A percentile compares a stretch with the other conserved stretches of the same genome.
phyloP scores from a whole-genome alignment of 495 filamentous ascomycete species.

The Aspergillus leporis region DNA sequence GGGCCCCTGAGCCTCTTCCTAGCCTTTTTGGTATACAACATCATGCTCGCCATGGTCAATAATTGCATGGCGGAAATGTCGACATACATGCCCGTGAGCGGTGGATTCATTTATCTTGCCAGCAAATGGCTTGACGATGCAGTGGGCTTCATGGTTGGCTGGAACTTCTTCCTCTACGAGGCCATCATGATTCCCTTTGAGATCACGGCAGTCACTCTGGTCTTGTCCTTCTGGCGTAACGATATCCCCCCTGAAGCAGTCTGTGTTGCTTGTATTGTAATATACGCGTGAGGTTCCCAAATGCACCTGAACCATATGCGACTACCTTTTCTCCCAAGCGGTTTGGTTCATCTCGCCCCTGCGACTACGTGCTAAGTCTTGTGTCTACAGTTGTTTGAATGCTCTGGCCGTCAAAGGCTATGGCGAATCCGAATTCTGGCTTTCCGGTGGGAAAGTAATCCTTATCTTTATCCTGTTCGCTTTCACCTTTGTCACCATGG shows the following conservation, averaged over 20 bases:
- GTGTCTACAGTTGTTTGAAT: conserved; percentile 18
- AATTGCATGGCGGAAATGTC: conserved; percentile 46
- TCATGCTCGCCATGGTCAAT: conserved; percentile 35
- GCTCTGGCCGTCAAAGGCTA: conserved; percentile 61
- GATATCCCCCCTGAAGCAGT: conserved; percentile 63
- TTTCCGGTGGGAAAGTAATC: conserved; percentile 65
- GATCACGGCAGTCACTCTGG: conserved; percentile 66
- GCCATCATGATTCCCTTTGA: conserved; percentile 71
- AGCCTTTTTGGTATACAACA: conserved; percentile 24
- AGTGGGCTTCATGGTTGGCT: conserved; percentile 53
- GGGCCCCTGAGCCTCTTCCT: conserved; percentile 1
- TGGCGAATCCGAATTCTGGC: conserved; percentile 68
- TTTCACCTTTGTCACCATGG: conserved; percentile 54
- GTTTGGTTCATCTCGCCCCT: conserved; percentile 34
- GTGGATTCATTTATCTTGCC: conserved; percentile 48
- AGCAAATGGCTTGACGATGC: conserved; percentile 53
- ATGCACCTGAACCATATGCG: neutral
- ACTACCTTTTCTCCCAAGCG: conserved; percentile 11
- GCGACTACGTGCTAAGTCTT: neutral
- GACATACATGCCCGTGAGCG: conserved; percentile 52
- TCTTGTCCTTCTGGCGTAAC: conserved; percentile 68
- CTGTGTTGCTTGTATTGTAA: conserved; percentile 51
- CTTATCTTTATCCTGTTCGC: conserved; percentile 59
- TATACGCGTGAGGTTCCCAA: conserved; percentile 22
- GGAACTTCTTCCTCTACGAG: conserved; percentile 65